A percentile compares a stretch with the other conserved stretches of the same genome.
phyloP scores from a whole-genome alignment of 257 asterid species.

The Buddleja alternifolia region DNA sequence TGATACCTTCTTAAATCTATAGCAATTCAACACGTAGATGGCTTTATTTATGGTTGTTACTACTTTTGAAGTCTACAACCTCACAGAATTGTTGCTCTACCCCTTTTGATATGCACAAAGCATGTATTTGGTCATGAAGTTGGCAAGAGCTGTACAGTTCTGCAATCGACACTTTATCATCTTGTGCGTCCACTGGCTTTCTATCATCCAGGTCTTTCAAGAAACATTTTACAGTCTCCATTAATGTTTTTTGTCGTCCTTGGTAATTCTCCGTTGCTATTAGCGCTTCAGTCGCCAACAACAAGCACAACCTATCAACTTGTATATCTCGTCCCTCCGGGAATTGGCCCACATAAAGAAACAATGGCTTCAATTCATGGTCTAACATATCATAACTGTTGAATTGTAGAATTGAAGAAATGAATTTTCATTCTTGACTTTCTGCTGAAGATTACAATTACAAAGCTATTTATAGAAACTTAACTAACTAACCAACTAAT shows the following conservation, averaged over 20 bases:
- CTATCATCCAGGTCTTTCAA: slow-evolving; percentile 2
- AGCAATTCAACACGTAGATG: slow-evolving; percentile 11
- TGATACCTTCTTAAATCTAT: slow-evolving; percentile 4
- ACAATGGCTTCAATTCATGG: slow-evolving; percentile 28
- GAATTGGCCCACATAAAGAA: slow-evolving; percentile 39
- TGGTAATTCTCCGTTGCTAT: not conserved
- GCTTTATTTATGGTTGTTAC: not conserved
- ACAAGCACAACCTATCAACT: slow-evolving; percentile 9
- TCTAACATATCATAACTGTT: slow-evolving; percentile 27
- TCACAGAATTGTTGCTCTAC: slow-evolving; percentile 2
- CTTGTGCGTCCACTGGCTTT: slow-evolving; percentile 12
- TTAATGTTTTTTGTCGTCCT: not conserved
- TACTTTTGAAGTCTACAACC: not conserved
- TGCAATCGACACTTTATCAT: not conserved
- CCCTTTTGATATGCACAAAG: slow-evolving; percentile 23
- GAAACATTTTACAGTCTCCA: slow-evolving; percentile 7
- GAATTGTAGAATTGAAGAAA: too few relatives aligned
- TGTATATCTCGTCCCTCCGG: slow-evolving; percentile 19
- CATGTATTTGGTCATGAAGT: slow-evolving; percentile 17
- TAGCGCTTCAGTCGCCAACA: slow-evolving; percentile 40
- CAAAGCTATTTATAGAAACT: too few relatives aligned
- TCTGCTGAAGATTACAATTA: too few relatives aligned
- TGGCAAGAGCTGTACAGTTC: slow-evolving; percentile 9
- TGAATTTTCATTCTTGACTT: too few relatives aligned
- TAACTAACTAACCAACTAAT: too few relatives aligned